Evolutionary conservation across 2,329 filamentous ascomycete genomes (phyloP), one percentile per base, ranked within the genome.

Genomic region (Rhynchosporium secalis): DNA sequence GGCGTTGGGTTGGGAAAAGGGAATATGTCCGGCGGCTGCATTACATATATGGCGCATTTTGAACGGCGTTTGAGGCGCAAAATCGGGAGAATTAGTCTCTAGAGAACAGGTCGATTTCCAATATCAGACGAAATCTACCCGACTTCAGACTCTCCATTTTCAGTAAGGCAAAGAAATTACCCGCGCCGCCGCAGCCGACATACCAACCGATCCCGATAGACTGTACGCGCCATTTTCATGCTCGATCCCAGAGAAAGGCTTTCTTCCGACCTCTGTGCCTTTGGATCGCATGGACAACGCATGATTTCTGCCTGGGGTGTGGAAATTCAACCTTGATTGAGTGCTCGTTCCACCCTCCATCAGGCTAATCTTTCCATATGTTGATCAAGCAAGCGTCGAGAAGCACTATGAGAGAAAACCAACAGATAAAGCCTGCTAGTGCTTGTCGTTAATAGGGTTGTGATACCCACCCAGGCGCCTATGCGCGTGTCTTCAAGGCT

Each of bases 31-130:
- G 51, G 57, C 46, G 57, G 57, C 40, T 59, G 51, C 52, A 60
- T 61, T 70, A 61, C 66, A 71, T 69, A 56, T 28, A 62, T 56
- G 68, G 68, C 68, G 67, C 66, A 66, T 63, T 20, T 41, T 54
- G 60, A 43, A 60, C 4, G 69, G 69, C 63, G 69, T 70, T 66
- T 52, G 56, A 64, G 62, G 62, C n/a, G 57, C 52, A 55, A 28
- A 36, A 48, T 10, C 40, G 36, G 8, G 45, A 41, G 36, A 33
- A 20, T 43, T 49, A 43, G 26, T 36, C 41, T 15, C 38, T 54
- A 31, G 40, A 46, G 40, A 36, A 31, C 43, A 48, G 51, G 48
- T 60, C 47, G 49, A 58, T 64, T 61, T 38, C 51, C 60, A 71
- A 67, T 65, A 67, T 65, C 61, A 69, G 63, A 65, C 58, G 60